Evolutionary conservation across 2,329 filamentous ascomycete species (phyloP).

Genomic region (Diplocarpon mali): DNA sequence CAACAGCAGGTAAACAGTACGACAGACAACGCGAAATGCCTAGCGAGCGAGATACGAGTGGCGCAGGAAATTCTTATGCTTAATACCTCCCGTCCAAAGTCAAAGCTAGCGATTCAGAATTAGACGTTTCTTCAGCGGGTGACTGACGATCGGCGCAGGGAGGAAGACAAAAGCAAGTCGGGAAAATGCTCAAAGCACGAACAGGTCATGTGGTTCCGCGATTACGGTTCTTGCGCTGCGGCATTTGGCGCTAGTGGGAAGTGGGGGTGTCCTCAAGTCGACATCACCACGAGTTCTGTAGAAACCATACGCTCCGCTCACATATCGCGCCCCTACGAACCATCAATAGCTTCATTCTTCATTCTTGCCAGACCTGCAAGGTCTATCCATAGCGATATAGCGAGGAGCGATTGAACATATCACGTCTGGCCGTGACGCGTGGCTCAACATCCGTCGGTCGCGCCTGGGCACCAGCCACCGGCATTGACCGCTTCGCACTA

Average conservation of each 20-base stretch:
- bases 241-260: not conserved
- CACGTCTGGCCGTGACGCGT: constrained; percentile 15
- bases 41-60: too few relatives aligned
- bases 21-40: too few relatives aligned
- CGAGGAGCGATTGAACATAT: not conserved
- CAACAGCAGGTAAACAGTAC: too few relatives aligned
- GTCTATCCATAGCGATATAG: not conserved
- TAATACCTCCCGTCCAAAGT: too few relatives aligned
- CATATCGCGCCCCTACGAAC: not conserved
- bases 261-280: too few relatives aligned
- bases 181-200: not conserved
- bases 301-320: not conserved
- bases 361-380: not conserved
- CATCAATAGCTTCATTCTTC: not conserved
- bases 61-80: too few relatives aligned
- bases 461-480: constrained; percentile 10
- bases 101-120: too few relatives aligned
- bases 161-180: constrained; percentile 2
- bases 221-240: not conserved
- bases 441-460: constrained; percentile 7
- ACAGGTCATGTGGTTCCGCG: not conserved
- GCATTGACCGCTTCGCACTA: constrained; percentile 1
- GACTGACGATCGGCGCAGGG: not conserved
- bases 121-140: not conserved
- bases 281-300: not conserved